Conservation (phyloP, 768 basidiomycete genomes). For the Paxillus involutus region DNA sequence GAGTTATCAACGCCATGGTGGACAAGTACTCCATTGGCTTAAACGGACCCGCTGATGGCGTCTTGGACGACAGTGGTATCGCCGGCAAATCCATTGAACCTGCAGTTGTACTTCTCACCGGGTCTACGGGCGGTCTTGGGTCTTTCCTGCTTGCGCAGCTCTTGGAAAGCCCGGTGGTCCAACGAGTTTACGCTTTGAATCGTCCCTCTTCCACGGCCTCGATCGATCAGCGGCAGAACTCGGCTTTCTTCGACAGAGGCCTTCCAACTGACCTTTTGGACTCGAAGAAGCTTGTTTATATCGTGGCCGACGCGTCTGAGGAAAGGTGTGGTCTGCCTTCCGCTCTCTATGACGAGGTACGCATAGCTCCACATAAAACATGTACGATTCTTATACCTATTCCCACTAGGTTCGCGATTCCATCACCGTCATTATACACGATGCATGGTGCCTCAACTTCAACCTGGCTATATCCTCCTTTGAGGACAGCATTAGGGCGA, state of each 20-base stretch:
- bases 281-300: constrained; percentile 32
- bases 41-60: constrained; percentile 7
- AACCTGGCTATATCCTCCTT: constrained; percentile 42
- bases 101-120: constrained; percentile 37
- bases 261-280: constrained; percentile 27
- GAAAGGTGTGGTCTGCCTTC: constrained; percentile 30
- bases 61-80: constrained; percentile 2
- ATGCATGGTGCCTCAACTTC: constrained; percentile 47
- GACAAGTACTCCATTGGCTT: constrained; percentile 35
- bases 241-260: constrained; percentile 30
- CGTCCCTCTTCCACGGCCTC: constrained; percentile 18
- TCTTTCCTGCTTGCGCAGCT: constrained; percentile 34
- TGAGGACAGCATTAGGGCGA: constrained; percentile 39
- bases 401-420: constrained; percentile 29
- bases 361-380: neutral
- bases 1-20: constrained; percentile 38
- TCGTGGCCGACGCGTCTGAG: constrained; percentile 33
- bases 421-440: constrained; percentile 39
- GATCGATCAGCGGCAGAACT: constrained; percentile 27
- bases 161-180: constrained; percentile 19
- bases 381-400: neutral
- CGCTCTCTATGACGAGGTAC: constrained; percentile 18
- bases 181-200: constrained; percentile 34
- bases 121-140: constrained; percentile 42
- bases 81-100: constrained; percentile 3